Percentiles rank a stretch among this genome's conserved stretches.
phyloP scores from a whole-genome alignment of 805 yeast species.

The Lachancea quebecensis region DNA sequence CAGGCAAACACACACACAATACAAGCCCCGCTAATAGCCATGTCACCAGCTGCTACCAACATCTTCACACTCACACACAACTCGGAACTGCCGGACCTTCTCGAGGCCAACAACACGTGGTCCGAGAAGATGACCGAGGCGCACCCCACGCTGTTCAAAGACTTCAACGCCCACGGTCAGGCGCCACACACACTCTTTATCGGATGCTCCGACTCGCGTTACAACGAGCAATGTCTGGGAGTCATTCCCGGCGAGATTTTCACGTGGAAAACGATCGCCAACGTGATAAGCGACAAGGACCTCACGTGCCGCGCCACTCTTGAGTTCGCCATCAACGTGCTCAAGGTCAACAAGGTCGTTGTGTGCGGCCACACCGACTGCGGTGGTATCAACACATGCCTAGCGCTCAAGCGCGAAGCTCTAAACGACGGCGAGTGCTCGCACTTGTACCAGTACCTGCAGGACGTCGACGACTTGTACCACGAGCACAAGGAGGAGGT shows the following conservation, averaged over 20 bases:
- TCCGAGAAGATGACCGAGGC: slow-evolving; percentile 38
- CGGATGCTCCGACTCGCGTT: slow-evolving; percentile 90
- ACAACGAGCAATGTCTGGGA: slow-evolving; percentile 68
- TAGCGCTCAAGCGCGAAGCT: slow-evolving; percentile 42
- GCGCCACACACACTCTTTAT: slow-evolving; percentile 91
- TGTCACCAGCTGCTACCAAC: slow-evolving; percentile 16
- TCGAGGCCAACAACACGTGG: slow-evolving; percentile 40
- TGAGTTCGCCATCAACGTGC: slow-evolving; percentile 80
- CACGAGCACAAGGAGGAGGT: slow-evolving; percentile 50
- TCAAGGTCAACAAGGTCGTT: slow-evolving; percentile 72
- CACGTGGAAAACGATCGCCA: slow-evolving; percentile 84
- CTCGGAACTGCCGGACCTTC: slow-evolving; percentile 33
- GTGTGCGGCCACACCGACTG: slow-evolving; percentile 95
- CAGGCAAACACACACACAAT: not conserved
- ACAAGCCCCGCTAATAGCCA: not conserved
- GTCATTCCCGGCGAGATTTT: slow-evolving; percentile 90
- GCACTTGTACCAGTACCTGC: slow-evolving; percentile 39
- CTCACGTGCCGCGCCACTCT: slow-evolving; percentile 68
- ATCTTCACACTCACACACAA: slow-evolving; percentile 22
- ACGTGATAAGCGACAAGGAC: slow-evolving; percentile 62
- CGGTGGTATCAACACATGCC: slow-evolving; percentile 83
- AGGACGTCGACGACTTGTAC: slow-evolving; percentile 61
- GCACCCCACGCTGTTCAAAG: slow-evolving; percentile 53
- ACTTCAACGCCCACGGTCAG: slow-evolving; percentile 68
- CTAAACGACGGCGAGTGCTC: slow-evolving; percentile 48